Base-by-base conservation (phyloP, 2,329 filamentous ascomycete species). In the Hypoxylon sp. region DNA sequence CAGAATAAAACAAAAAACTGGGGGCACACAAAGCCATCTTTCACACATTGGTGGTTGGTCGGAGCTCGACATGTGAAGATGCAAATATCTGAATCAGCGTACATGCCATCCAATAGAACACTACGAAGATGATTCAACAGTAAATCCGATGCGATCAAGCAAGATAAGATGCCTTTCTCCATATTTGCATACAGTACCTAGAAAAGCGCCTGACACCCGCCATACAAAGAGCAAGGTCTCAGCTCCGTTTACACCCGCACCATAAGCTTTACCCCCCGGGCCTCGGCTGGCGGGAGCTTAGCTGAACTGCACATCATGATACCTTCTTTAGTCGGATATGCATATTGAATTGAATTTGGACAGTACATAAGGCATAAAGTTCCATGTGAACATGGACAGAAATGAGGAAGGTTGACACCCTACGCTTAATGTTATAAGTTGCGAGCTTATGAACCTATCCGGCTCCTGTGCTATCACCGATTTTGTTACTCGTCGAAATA, bases 61-160 rank as follows among this genome's bases (percentile, higher is more conserved):
- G 5, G 44, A 38, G 49, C 28, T 51, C 64, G 36, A 24, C 64
- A 67, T 67, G 64, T 67, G 64, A 67, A 67, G 38, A 67, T 46
- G 51, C 54, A 64, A 28, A 45, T 40, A 24, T 53, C 45, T 51
- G 44, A 46, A 45, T 48, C 38, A 60, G 50, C 40, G 36, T 20
- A 33, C 22, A 44, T 30, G 32, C 42, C n/a, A 55, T 44, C 24
- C 38, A 56, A 64, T 57, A 42, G 30, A 18, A 50, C 18, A 22
- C 11, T 11, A 22, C 24, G 12, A 55, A 26, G n/a, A 36, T 32
- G 42, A n/a, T 33, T 55, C 9, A 24, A 32, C 30, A 53, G 16
- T 26, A 24, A 45, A 46, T n/a, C 11, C 36, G 6, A 58, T 33
- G 18, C 28, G 42, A 55, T 11, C 22, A 53, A 53, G 42, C 16